Conservation (phyloP, 1,284 basidiomycete genomes). For the Cutaneotrichosporon cyanovorans region DNA sequence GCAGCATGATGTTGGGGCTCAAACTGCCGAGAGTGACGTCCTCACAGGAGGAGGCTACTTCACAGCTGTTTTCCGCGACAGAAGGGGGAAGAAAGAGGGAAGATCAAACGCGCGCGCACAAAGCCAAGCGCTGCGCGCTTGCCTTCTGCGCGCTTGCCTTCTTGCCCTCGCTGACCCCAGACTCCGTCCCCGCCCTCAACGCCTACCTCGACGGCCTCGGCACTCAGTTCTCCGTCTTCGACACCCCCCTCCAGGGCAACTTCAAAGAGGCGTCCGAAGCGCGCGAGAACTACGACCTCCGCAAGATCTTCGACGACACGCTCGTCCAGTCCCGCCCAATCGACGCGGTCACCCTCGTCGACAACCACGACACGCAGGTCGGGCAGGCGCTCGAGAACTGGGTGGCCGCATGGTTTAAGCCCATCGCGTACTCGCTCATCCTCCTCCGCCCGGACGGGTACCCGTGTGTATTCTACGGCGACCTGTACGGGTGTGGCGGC, state of each 20-base stretch:
- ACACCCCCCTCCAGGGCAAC: constrained; percentile 50
- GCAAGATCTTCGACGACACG: constrained; percentile 53
- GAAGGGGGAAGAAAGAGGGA: too few species aligned
- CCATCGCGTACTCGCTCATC: constrained; percentile 71
- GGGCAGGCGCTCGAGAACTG: constrained; percentile 53
- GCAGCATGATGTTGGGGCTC: too few species aligned
- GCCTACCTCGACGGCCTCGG: constrained; percentile 45
- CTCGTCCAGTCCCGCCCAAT: constrained; percentile 52
- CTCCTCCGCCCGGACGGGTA: constrained; percentile 74
- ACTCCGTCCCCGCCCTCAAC: constrained; percentile 38
- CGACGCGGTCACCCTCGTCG: constrained; percentile 55
- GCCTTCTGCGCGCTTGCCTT: too few species aligned
- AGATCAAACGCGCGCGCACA: too few species aligned
- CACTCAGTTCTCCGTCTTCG: constrained; percentile 54
- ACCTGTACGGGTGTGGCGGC: constrained; percentile 56
- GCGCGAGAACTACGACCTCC: constrained; percentile 50
- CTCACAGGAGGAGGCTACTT: too few species aligned
- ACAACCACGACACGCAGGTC: constrained; percentile 53
- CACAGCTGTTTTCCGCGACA: too few species aligned
- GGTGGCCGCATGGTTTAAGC: constrained; percentile 53
- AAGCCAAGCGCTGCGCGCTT: too few species aligned
- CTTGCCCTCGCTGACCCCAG: constrained; percentile 15
- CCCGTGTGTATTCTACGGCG: constrained; percentile 91
- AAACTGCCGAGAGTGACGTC: too few species aligned
- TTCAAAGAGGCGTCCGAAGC: constrained; percentile 52